These are phyloP conservation scores for Phytophthora meadii DNA, from an alignment of 352 stramenopile genomes.

Conservation along the genomic window DNA sequence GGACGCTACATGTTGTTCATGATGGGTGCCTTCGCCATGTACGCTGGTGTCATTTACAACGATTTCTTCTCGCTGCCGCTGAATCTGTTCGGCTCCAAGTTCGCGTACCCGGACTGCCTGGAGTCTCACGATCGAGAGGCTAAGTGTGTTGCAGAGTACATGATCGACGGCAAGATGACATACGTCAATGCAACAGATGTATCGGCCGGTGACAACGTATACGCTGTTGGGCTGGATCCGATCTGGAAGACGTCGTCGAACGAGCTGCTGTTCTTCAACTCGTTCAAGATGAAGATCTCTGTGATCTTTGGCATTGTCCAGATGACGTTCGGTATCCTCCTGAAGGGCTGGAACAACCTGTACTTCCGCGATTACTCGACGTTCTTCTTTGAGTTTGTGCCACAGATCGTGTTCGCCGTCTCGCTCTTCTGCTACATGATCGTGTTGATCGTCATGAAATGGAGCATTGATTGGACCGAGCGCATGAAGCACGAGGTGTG, in stretches of 20 bases:
- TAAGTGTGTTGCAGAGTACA: slow-evolving; percentile 77
- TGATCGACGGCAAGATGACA: slow-evolving; percentile 72
- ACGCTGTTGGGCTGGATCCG: slow-evolving; percentile 98
- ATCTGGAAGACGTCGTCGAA: slow-evolving; percentile 98
- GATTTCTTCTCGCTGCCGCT: slow-evolving; percentile 99
- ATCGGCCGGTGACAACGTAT: slow-evolving; percentile 89
- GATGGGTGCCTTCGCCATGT: slow-evolving; percentile 99
- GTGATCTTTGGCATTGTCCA: slow-evolving; percentile 99
- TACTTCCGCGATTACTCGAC: slow-evolving; percentile 97
- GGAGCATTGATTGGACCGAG: slow-evolving; percentile 98
- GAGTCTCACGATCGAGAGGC: slow-evolving; percentile 57
- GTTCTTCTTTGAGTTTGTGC: slow-evolving; percentile 98
- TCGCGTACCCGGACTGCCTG: slow-evolving; percentile 86
- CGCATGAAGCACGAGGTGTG: slow-evolving; percentile 93
- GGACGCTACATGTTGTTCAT: slow-evolving; percentile 98
- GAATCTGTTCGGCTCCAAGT: slow-evolving; percentile 97
- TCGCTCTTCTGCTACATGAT: slow-evolving; percentile 99
- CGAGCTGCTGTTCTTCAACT: slow-evolving; percentile 99
- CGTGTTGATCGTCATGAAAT: slow-evolving; percentile 99
- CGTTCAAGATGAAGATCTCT: slow-evolving; percentile 99
- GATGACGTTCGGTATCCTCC: slow-evolving; percentile 97
- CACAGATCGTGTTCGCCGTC: slow-evolving; percentile 96
- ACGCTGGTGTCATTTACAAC: slow-evolving; percentile 99
- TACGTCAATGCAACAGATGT: slow-evolving; percentile 88
- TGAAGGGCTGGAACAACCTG: slow-evolving; percentile 96